phyloP scores from a whole-genome alignment of 805 yeast genomes.

The Maudiozyma bulderi region DNA sequence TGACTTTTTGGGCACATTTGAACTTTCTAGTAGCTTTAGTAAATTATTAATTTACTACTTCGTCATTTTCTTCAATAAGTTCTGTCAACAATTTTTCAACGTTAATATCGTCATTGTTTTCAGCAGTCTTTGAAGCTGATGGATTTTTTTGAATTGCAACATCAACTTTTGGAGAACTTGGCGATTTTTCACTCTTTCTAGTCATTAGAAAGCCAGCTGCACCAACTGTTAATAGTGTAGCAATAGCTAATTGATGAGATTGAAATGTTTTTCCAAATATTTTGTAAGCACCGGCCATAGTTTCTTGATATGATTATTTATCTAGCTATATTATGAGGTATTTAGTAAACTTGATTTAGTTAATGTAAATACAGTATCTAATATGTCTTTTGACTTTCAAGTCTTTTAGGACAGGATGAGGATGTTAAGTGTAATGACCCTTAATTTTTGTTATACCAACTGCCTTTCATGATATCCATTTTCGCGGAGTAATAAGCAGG shows the following conservation, averaged over 20 bases:
- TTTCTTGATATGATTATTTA: neutral
- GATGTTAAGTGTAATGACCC: neutral
- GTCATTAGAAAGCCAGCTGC: neutral
- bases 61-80: constrained; percentile 12
- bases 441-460: too few relatives aligned
- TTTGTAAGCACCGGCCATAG: constrained; percentile 45
- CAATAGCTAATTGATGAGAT: constrained; percentile 77
- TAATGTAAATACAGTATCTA: neutral
- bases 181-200: neutral
- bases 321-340: neutral
- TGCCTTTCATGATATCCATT: too few relatives aligned
- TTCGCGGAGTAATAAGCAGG: too few relatives aligned
- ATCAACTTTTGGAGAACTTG: neutral
- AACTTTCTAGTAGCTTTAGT: neutral
- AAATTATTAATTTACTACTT: neutral
- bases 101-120: constrained; percentile 13
- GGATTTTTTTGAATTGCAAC: neutral
- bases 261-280: constrained; percentile 78
- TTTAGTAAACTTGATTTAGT: neutral
- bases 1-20: neutral
- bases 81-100: constrained; percentile 21
- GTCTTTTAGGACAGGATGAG: neutral
- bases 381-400: neutral
- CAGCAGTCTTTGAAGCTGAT: neutral
- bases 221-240: constrained; percentile 37